Percentiles rank a stretch among this genome's conserved stretches.
Conservation (phyloP, 306 rosid species). For the Corylus avellana region DNA sequence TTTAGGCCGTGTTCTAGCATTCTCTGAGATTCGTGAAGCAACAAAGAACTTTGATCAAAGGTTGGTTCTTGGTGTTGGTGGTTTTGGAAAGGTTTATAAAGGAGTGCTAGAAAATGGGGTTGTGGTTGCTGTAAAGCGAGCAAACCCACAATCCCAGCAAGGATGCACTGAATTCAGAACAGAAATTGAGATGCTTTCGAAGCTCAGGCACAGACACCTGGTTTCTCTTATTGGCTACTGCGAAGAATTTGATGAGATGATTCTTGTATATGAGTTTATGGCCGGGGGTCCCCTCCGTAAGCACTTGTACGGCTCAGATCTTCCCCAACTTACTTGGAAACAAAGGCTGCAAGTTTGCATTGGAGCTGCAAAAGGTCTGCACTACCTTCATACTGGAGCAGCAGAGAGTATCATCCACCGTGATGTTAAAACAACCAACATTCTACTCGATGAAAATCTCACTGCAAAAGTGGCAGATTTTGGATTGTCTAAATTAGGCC, state of each 20-base stretch:
- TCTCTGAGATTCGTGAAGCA: slow-evolving; percentile 36
- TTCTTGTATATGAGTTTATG: slow-evolving; percentile 48
- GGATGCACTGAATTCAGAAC: slow-evolving; percentile 40
- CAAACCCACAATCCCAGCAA: slow-evolving; percentile 36
- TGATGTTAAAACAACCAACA: slow-evolving; percentile 41
- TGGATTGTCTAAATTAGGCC: slow-evolving; percentile 48
- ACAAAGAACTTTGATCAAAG: slow-evolving; percentile 37
- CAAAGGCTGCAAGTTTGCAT: slow-evolving; percentile 44
- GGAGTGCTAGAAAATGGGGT: slow-evolving; percentile 38
- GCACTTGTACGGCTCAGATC: slow-evolving; percentile 35
- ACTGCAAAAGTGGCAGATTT: slow-evolving; percentile 42
- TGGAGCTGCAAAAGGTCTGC: slow-evolving; percentile 48
- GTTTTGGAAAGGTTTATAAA: slow-evolving; percentile 44
- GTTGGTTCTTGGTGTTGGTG: slow-evolving; percentile 42
- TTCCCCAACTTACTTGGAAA: slow-evolving; percentile 34
- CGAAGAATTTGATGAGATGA: slow-evolving; percentile 41
- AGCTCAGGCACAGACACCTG: slow-evolving; percentile 42
- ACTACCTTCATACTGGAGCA: slow-evolving; percentile 42
- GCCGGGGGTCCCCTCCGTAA: slow-evolving; percentile 39
- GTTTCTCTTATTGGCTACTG: slow-evolving; percentile 44
- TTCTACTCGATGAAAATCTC: slow-evolving; percentile 41
- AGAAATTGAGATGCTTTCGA: slow-evolving; percentile 42
- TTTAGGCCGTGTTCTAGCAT: slow-evolving; percentile 24
- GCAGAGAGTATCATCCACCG: slow-evolving; percentile 41
- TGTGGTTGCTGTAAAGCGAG: slow-evolving; percentile 39